Evolutionary conservation across 2,329 filamentous ascomycete genomes (phyloP), one percentile per base, ranked within the genome.

Genomic region (Aspergillus aculeatus): DNA sequence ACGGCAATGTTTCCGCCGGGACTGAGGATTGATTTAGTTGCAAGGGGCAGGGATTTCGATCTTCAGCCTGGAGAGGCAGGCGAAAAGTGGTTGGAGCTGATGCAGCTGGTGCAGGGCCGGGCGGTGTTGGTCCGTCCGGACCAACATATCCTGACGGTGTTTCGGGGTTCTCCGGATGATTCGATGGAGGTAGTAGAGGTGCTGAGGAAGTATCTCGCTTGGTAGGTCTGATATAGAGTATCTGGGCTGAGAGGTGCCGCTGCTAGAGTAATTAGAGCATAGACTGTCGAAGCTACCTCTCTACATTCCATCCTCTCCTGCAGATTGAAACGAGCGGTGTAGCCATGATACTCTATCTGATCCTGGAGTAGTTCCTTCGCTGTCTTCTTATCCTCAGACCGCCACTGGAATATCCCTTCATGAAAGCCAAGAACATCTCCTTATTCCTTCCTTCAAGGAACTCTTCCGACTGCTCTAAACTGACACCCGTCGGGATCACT

Each of bases 61-160:
- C 2, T 66, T 68, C 50, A 62, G 19, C 23, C 47, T 4, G 59
- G 63, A 0, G 41, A 63, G 41, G 57, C 64, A 29, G 61, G 61
- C 9, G 54, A 66, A 5, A 56, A 69, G 26, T 71, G 70, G 62
- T 53, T 66, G 5, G 56, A 64, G 3, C 61, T 65, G 3, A 64
- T 68, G 47, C 58, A 61, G 1, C 54, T 77, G 6, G 41, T 55
- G 5, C 54, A 65, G 3, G 69, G 68, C 6, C 64, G 68, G 14
- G 74, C 69, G 0, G 59, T 73, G 5, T 54, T 78, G 3, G 64
- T 78, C 12, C 66, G 76, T n/a, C 76, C 76, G 3, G 76, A 79
- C 59, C 76, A 78, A 56, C 75, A 78, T 57, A 71, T 78, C 55
- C 66, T 71, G 60, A 41, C 57, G 4, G 58, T 41, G 6, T 64